Conservation (phyloP, 2,329 filamentous ascomycete genomes). For the Rhinocladiella similis region DNA sequence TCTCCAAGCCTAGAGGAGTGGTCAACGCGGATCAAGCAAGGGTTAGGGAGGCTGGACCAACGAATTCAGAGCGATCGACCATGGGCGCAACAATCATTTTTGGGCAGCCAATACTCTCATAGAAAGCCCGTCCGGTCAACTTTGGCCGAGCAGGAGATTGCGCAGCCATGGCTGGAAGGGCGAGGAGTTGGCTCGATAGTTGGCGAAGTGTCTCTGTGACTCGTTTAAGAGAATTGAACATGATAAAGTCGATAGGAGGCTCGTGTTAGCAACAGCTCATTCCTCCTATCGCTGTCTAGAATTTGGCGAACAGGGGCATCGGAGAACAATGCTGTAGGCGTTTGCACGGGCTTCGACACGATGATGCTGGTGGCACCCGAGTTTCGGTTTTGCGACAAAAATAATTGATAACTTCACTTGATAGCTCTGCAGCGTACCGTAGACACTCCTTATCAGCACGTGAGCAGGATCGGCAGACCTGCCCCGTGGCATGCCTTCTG, state of each 20-base stretch:
- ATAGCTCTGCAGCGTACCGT: background rate
- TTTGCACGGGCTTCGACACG: background rate
- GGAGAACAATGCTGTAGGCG: background rate
- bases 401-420: background rate
- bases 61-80: constrained; percentile 98
- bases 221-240: constrained; percentile 1
- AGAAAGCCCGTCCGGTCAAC: constrained; percentile 83
- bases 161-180: constrained; percentile 17
- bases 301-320: background rate
- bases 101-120: constrained; percentile 89
- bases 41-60: constrained; percentile 48
- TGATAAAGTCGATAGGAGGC: background rate
- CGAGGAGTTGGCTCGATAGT: background rate
- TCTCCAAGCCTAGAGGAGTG: constrained; percentile 75
- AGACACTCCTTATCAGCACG: background rate
- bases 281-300: background rate
- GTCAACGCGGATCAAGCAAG: constrained; percentile 15
- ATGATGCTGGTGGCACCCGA: background rate
- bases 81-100: constrained; percentile 92
- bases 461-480: background rate
- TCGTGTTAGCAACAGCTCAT: too few relatives aligned
- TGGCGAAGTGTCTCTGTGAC: background rate
- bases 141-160: constrained; percentile 47
- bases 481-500: background rate
- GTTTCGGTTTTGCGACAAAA: background rate